Evolutionary conservation across 2,329 filamentous ascomycete genomes (phyloP).

Genomic region (Beauveria scarabaeidicola): DNA sequence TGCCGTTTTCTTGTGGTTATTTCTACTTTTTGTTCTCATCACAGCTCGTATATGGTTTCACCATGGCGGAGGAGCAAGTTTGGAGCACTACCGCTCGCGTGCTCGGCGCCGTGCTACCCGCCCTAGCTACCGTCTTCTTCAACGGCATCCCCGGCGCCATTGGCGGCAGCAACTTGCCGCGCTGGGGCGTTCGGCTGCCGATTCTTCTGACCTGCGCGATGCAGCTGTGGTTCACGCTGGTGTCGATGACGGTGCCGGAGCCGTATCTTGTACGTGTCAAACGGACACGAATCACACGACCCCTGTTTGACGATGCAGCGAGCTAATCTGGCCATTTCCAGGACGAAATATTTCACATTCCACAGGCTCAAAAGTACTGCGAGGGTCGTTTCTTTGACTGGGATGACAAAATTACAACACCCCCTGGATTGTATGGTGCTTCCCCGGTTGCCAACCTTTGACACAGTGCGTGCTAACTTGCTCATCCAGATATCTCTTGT

Average conservation of each 20-base stretch:
- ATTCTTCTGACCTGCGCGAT: constrained; percentile 6
- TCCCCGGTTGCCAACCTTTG: constrained; percentile 13
- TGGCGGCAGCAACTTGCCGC: constrained; percentile 9
- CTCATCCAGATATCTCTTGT: constrained; percentile 36
- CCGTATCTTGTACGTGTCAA: constrained; percentile 43
- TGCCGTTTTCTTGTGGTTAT: background rate
- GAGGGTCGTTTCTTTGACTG: constrained; percentile 63
- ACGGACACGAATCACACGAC: background rate
- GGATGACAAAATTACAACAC: constrained; percentile 97
- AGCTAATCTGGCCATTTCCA: constrained; percentile 24
- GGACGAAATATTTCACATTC: constrained; percentile 85
- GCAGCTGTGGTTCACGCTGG: constrained; percentile 29
- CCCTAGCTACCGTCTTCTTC: constrained; percentile 7
- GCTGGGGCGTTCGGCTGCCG: constrained; percentile 10
- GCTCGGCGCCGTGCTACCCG: constrained; percentile 5
- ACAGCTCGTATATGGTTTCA: background rate
- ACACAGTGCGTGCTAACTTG: background rate
- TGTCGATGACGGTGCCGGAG: constrained; percentile 34
- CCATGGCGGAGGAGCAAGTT: constrained; percentile 3
- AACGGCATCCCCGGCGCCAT: constrained; percentile 4
- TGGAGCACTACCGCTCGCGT: background rate
- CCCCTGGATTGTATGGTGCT: constrained; percentile 65
- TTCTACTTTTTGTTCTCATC: background rate
- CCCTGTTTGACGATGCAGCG: background rate
- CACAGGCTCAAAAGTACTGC: constrained; percentile 86